Conservation (phyloP, 2,329 filamentous ascomycete species). For the Botrytis elliptica region DNA sequence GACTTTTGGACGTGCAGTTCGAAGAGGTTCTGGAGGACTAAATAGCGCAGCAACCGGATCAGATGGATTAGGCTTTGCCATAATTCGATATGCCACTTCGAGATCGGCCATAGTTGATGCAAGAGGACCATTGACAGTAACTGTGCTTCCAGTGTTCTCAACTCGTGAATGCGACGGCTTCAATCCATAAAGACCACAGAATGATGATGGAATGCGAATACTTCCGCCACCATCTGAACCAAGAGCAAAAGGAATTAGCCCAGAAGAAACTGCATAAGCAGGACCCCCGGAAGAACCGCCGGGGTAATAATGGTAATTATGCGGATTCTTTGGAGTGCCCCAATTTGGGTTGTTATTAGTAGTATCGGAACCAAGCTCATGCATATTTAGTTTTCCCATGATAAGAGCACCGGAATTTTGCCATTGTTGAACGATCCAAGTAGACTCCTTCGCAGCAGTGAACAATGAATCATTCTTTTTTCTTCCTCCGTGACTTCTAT, state of each 20-base stretch:
- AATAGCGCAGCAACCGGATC: conserved; percentile 63
- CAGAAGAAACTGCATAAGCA: conserved; percentile 73
- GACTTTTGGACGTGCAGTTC: conserved; percentile 47
- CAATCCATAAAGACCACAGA: conserved; percentile 63
- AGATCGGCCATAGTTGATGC: conserved; percentile 75
- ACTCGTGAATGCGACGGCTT: conserved; percentile 76
- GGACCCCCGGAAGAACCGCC: conserved; percentile 93
- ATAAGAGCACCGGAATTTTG: conserved; percentile 70
- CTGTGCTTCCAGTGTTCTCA: conserved; percentile 52
- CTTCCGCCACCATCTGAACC: conserved; percentile 85
- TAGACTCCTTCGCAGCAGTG: conserved; percentile 63
- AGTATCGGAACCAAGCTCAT: conserved; percentile 76
- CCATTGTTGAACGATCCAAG: conserved; percentile 69
- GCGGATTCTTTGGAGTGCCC: conserved; percentile 75
- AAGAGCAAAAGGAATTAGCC: conserved; percentile 63
- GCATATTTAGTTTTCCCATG: conserved; percentile 81
- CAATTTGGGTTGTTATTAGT: conserved; percentile 85
- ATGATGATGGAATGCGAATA: conserved; percentile 45
- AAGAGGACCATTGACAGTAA: conserved; percentile 70
- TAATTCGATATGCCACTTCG: conserved; percentile 76
- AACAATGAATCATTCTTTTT: conserved; percentile 79
- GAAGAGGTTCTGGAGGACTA: conserved; percentile 48
- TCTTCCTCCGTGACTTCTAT: conserved; percentile 67
- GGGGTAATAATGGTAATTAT: conserved; percentile 70
- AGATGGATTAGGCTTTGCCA: conserved; percentile 67